Evolutionary conservation across 106 monocot species (phyloP).

Genomic region (Agapanthus africanus): DNA sequence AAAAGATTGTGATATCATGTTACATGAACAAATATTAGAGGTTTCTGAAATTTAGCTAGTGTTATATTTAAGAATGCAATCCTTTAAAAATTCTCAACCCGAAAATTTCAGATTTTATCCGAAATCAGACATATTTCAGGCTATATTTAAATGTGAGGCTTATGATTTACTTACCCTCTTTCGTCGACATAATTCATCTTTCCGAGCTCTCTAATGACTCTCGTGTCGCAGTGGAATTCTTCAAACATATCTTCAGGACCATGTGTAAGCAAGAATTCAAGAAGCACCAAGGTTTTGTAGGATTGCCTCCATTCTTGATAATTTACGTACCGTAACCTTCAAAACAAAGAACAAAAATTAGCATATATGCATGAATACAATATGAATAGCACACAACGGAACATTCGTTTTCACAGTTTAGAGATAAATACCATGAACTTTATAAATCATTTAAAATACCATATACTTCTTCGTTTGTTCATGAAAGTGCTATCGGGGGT

Average conservation of each 20-base stretch:
- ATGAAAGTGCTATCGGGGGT: too few relatives aligned
- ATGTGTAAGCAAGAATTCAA: slow-evolving; percentile 48
- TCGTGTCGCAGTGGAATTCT: slow-evolving; percentile 30
- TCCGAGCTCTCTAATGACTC: slow-evolving; percentile 40
- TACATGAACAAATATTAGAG: background rate
- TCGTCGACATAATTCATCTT: slow-evolving; percentile 32
- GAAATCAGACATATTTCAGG: too few relatives aligned
- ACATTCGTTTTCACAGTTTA: too few relatives aligned
- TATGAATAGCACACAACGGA: background rate
- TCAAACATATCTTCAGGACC: slow-evolving; percentile 36
- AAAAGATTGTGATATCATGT: background rate
- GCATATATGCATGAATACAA: background rate
- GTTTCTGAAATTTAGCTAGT: background rate
- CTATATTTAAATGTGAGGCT: too few relatives aligned
- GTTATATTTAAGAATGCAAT: too few relatives aligned
- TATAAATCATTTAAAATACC: too few relatives aligned
- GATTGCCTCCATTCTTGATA: slow-evolving; percentile 48
- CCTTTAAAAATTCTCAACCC: too few relatives aligned
- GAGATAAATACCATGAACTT: too few relatives aligned
- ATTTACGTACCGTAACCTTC: slow-evolving; percentile 22
- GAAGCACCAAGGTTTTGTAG: slow-evolving; percentile 39
- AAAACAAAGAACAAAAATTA: background rate
- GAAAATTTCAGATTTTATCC: too few relatives aligned
- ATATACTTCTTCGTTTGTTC: too few relatives aligned
- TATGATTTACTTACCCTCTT: slow-evolving; percentile 22